Evolutionary conservation across 2,329 filamentous ascomycete genomes (phyloP).

Genomic region (Phyllosticta ampelicida): DNA sequence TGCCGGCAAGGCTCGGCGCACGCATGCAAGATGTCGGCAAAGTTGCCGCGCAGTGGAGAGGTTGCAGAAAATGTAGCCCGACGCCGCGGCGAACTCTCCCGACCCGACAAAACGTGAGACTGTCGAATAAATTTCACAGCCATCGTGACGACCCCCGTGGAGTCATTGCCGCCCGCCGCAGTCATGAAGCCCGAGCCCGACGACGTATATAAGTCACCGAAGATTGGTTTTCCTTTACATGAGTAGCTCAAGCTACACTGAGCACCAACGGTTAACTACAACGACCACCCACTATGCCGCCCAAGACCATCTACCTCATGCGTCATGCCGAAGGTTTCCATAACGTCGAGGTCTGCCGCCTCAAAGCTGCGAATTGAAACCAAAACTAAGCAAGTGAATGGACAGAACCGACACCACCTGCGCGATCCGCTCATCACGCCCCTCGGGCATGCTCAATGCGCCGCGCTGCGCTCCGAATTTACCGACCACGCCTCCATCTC

Average conservation of each 20-base stretch:
- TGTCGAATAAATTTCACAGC: no score
- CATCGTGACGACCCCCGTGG: no score
- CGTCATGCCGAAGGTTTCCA: conserved; percentile 68
- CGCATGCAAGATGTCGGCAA: neutral
- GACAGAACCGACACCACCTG: conserved; percentile 51
- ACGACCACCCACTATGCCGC: conserved; percentile 19
- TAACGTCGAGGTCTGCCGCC: conserved; percentile 46
- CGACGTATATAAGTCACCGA: neutral
- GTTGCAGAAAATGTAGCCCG: neutral
- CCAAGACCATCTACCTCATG: conserved; percentile 50
- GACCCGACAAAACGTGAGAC: no score
- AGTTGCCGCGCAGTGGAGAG: neutral
- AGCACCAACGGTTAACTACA: no score
- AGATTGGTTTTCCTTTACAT: no score
- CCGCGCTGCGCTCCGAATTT: conserved; percentile 49
- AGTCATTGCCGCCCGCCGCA: no score
- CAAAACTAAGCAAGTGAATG: neutral
- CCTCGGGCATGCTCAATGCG: conserved; percentile 67
- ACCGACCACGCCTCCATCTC: conserved; percentile 49
- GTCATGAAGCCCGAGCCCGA: no score
- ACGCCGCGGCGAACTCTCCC: neutral
- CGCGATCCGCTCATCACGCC: conserved; percentile 70
- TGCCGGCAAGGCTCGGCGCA: neutral
- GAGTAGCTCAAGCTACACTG: no score
- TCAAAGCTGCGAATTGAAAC: neutral